These are phyloP conservation scores for Phytophthora sansomeana DNA, from an alignment of 352 stramenopile genomes.

Conservation along the genomic window DNA sequence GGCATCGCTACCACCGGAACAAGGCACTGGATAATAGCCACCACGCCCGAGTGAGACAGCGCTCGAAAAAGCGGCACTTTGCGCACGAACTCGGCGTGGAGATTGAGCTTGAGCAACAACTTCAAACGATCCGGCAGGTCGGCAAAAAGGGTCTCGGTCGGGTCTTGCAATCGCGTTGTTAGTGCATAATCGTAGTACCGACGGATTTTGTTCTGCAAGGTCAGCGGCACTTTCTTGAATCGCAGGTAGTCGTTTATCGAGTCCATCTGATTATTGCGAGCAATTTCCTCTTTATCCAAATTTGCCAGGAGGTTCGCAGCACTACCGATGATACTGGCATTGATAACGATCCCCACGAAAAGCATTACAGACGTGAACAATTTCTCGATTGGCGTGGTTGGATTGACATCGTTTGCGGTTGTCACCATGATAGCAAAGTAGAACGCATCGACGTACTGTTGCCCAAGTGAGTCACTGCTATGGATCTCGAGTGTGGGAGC, in stretches of 20 bases:
- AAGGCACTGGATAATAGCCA: constrained; percentile 80
- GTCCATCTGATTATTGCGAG: constrained; percentile 82
- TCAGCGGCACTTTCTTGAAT: constrained; percentile 79
- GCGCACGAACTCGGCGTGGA: constrained; percentile 75
- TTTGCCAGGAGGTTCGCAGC: constrained; percentile 79
- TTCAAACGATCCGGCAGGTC: constrained; percentile 80
- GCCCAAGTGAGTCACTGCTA: constrained; percentile 37
- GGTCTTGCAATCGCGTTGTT: constrained; percentile 60
- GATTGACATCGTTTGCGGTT: constrained; percentile 68
- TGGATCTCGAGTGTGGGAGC: constrained; percentile 38
- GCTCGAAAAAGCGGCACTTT: constrained; percentile 81
- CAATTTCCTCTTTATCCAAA: constrained; percentile 77
- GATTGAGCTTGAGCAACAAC: constrained; percentile 66
- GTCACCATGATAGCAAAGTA: constrained; percentile 80
- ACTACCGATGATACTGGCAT: constrained; percentile 84
- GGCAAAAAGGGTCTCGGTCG: constrained; percentile 68
- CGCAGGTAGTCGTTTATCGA: constrained; percentile 83
- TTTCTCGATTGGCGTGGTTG: constrained; percentile 60
- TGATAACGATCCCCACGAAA: constrained; percentile 82
- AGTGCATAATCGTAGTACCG: constrained; percentile 83
- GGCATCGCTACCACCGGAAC: constrained; percentile 70
- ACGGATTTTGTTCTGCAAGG: constrained; percentile 76
- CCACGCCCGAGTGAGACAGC: constrained; percentile 70
- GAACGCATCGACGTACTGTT: constrained; percentile 64
- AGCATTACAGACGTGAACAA: constrained; percentile 74